A percentile compares a stretch with the other conserved stretches of the same genome.
Evolutionary conservation across 164 flowering plant species (phyloP).

Genomic region (Cinnamomum chago): DNA sequence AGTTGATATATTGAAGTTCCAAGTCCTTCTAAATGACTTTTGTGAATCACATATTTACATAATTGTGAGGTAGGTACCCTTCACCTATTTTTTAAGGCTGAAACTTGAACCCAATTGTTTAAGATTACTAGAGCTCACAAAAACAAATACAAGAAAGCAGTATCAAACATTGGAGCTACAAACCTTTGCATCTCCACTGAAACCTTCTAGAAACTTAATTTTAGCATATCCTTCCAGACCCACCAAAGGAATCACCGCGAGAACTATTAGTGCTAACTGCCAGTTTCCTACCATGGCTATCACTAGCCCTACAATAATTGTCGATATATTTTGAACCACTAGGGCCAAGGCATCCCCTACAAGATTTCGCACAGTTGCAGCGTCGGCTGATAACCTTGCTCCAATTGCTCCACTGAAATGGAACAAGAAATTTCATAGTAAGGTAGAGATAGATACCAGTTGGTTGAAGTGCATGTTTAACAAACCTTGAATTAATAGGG

Average conservation of each 20-base stretch:
- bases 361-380: conserved; percentile 22
- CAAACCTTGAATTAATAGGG: conserved; percentile 57
- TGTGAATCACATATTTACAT: no score
- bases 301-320: conserved; percentile 17
- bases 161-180: neutral
- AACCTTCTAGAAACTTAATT: conserved; percentile 21
- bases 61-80: neutral
- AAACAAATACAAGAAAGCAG: no score
- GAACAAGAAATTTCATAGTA: neutral
- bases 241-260: conserved; percentile 19
- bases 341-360: conserved; percentile 30
- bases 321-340: conserved; percentile 17
- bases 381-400: conserved; percentile 23
- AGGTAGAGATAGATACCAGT: neutral
- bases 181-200: conserved; percentile 31
- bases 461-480: no score
- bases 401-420: conserved; percentile 21
- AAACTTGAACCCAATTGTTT: neutral
- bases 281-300: conserved; percentile 22
- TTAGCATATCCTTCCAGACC: conserved; percentile 16
- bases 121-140: no score
- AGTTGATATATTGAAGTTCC: neutral
- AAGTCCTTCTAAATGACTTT: neutral
- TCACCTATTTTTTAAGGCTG: neutral
- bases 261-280: conserved; percentile 21